Percentiles rank a stretch among this genome's conserved stretches.
Evolutionary conservation across 495 filamentous ascomycete species (phyloP).

Genomic region (Margaritispora aquatica): DNA sequence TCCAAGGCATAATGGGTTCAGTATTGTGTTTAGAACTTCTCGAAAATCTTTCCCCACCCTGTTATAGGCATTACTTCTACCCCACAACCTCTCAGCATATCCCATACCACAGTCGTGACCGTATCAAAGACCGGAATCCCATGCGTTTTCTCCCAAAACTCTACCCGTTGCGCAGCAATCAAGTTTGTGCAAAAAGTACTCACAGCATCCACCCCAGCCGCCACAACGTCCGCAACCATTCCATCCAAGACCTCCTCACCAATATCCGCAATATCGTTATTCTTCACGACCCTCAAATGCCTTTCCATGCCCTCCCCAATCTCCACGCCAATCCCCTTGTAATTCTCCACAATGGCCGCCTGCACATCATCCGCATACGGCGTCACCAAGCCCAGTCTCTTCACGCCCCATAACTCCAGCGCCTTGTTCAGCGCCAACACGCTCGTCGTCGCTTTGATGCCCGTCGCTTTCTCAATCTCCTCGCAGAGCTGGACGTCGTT

Average conservation of each 20-base stretch:
- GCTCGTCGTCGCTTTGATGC: constrained; percentile 23
- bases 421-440: constrained; percentile 25
- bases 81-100: constrained; percentile 21
- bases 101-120: constrained; percentile 26
- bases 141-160: constrained; percentile 23
- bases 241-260: constrained; percentile 19
- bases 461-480: constrained; percentile 21
- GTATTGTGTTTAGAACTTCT: constrained; percentile 4
- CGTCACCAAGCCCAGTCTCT: constrained; percentile 24
- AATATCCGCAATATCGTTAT: constrained; percentile 23
- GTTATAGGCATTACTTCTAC: constrained; percentile 13
- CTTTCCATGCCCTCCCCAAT: constrained; percentile 17
- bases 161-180: constrained; percentile 21
- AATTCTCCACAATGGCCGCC: constrained; percentile 22
- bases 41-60: constrained; percentile 24
- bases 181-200: constrained; percentile 27
- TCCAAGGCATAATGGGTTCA: no score
- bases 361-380: constrained; percentile 26
- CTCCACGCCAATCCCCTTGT: constrained; percentile 21
- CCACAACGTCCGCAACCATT: constrained; percentile 21
- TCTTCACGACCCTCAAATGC: constrained; percentile 21
- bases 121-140: constrained; percentile 24
- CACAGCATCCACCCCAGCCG: constrained; percentile 12
- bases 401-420: constrained; percentile 14
- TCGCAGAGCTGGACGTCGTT: constrained; percentile 21